Evolutionary conservation across 2,329 filamentous ascomycete species (phyloP).

Genomic region (Penicillium rolfsii): DNA sequence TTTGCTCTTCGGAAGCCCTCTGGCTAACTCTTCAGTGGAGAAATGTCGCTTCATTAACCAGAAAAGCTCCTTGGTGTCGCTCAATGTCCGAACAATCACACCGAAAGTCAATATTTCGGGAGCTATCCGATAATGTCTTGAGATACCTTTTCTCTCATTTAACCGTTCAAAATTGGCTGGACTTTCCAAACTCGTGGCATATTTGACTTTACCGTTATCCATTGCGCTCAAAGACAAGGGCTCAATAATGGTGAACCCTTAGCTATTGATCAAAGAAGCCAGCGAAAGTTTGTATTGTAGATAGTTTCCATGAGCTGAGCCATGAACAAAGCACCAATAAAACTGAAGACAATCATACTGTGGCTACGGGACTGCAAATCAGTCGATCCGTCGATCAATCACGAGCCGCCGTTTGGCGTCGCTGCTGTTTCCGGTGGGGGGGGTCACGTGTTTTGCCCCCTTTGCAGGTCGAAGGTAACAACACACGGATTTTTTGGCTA

Average conservation of each 20-base stretch:
- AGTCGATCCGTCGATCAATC: slow-evolving; percentile 1
- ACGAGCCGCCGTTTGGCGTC: background rate
- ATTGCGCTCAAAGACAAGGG: background rate
- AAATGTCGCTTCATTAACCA: background rate
- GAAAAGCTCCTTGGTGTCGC: background rate
- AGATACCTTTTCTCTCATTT: too few relatives aligned
- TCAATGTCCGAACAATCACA: background rate
- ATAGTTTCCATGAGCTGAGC: background rate
- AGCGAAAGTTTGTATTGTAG: background rate
- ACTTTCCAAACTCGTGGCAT: background rate
- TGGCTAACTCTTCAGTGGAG: background rate
- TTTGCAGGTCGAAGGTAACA: slow-evolving; percentile 7
- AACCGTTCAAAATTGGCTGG: too few relatives aligned
- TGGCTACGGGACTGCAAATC: background rate
- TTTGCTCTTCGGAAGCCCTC: background rate
- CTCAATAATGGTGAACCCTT: background rate
- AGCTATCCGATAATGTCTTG: too few relatives aligned
- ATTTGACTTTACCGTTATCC: background rate
- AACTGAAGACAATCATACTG: too few relatives aligned
- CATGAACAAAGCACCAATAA: background rate
- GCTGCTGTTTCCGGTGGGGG: background rate
- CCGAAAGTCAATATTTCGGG: too few relatives aligned
- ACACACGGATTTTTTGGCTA: slow-evolving; percentile 3
- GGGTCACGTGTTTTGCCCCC: slow-evolving; percentile 12
- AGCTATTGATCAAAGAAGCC: background rate